Evolutionary conservation across 305 asterid genomes (phyloP).

Genomic region (Solanum chacoense): DNA sequence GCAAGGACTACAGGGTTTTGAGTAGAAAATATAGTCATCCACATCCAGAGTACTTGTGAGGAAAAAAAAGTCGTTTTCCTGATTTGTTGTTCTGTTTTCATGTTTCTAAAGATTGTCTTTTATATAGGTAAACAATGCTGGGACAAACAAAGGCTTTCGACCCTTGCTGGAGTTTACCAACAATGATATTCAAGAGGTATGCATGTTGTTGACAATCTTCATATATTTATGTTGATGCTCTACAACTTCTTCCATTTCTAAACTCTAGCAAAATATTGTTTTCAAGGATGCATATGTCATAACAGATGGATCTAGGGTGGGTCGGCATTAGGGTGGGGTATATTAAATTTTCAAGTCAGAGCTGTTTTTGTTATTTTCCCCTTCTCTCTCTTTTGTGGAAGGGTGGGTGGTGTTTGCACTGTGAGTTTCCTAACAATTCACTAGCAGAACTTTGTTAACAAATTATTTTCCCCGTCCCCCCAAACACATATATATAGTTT

Average conservation of each 20-base stretch:
- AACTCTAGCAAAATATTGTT: background rate
- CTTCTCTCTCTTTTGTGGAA: background rate
- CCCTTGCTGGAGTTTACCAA: conserved; percentile 80
- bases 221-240: background rate
- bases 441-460: background rate
- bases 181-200: conserved; percentile 79
- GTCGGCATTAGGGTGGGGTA: background rate
- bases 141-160: conserved; percentile 94
- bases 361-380: background rate
- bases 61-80: background rate
- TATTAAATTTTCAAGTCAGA: background rate
- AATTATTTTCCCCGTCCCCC: background rate
- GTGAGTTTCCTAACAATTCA: background rate
- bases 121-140: conserved; percentile 88
- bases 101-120: conserved; percentile 5
- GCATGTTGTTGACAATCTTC: conserved; percentile 2
- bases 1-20: background rate
- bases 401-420: background rate
- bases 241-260: background rate
- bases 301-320: background rate
- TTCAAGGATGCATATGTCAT: background rate
- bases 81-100: background rate
- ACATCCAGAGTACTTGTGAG: background rate
- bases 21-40: background rate
- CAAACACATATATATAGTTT: background rate